Conservation (phyloP, 805 yeast genomes). For the Wickerhamomyces ciferrii region DNA sequence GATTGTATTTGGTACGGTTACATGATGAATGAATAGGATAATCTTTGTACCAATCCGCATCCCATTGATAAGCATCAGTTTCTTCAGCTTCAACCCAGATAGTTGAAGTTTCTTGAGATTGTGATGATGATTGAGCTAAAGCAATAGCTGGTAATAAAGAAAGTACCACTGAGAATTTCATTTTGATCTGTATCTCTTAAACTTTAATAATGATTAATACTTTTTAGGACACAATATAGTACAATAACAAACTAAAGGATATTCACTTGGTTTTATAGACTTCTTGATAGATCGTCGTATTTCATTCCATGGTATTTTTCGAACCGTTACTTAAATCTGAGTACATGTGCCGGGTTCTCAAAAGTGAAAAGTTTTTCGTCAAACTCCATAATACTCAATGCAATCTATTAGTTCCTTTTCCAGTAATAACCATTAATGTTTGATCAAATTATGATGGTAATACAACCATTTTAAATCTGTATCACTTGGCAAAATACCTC, state of each 20-base stretch:
- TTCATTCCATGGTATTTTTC: background rate
- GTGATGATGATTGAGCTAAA: conserved; percentile 1
- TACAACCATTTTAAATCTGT: background rate
- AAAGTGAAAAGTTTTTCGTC: background rate
- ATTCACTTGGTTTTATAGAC: background rate
- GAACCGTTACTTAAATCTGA: background rate
- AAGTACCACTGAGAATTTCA: background rate
- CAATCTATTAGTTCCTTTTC: background rate
- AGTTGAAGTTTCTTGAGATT: conserved; percentile 2
- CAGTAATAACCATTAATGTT: background rate
- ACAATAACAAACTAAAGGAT: background rate
- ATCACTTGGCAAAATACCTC: conserved; percentile 1
- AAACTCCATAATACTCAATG: background rate
- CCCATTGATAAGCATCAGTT: conserved; percentile 8
- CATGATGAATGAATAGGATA: conserved; percentile 16
- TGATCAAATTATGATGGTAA: background rate
- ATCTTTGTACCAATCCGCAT: conserved; percentile 12
- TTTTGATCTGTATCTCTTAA: background rate
- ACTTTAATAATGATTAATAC: too few relatives aligned
- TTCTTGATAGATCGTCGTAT: background rate
- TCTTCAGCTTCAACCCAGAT: conserved; percentile 10
- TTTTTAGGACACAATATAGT: background rate
- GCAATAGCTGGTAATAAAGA: background rate
- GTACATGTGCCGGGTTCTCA: background rate
- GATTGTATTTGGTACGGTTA: conserved; percentile 12